Evolutionary conservation across 805 yeast species (phyloP), one percentile per base, ranked within the genome.

Genomic region (Kodamaea fukazawae): DNA sequence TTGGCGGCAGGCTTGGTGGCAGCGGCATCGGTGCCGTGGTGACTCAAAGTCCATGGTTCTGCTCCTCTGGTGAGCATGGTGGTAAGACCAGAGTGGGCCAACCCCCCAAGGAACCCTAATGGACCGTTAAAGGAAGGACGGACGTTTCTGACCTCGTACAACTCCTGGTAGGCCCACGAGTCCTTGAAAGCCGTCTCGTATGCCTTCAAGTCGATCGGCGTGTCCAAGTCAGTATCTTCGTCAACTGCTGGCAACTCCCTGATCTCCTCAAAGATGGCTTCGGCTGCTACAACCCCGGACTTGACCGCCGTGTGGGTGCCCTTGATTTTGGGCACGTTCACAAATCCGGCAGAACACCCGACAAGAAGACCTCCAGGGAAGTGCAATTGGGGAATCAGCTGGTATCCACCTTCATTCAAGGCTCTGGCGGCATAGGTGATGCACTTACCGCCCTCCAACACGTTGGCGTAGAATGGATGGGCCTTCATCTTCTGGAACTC

Each of bases 221-320:
- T 25, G 23, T 37, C 32, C 12, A 34, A 37, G 1, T 30, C 36
- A 3, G 35, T 23, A 14, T 58, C 58, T 42, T 64, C 71, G 43
- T 72, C 76, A 35, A 75, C 62, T 13, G 65, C 61, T 2, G 76
- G 70, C 36, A 84, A 64, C 7, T 67, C 73, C 34, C 55, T 57
- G 31, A 68, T 45, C 16, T 42, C 46, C 3, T 71, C 68, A 53
- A 71, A 88, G 30, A 89, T 84, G 15, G 75, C 59, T 54, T 93
- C 97, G 2, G 98, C 99, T 2, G 99, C 99, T 20, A 93, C 63
- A 75, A 93, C 82, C 23, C 98, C 99, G 7, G 93, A 75, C 63
- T 93, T 93, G 80, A 93, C 87, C 1, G 99, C 98, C 1, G 96
- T 91, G 61, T 93, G 99, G 0, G 97, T 83, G 11, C 99, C 99